phyloP scores from a whole-genome alignment of 2,329 filamentous ascomycete genomes.

The Chrysoporthe puriensis region DNA sequence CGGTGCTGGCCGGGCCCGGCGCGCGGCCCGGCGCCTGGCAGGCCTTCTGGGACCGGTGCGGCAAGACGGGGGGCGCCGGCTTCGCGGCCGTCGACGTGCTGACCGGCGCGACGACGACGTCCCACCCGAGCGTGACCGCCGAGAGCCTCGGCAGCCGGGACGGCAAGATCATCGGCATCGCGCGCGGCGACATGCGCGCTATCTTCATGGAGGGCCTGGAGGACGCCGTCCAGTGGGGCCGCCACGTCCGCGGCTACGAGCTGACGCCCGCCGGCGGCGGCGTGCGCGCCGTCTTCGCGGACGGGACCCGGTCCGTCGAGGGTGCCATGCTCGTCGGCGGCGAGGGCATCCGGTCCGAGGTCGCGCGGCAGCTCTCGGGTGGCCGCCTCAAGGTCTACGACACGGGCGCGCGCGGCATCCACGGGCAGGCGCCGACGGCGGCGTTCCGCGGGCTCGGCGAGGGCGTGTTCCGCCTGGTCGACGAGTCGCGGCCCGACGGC shows the following conservation, averaged over 20 bases:
- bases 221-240: constrained; percentile 56
- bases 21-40: constrained; percentile 44
- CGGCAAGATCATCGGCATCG: constrained; percentile 64
- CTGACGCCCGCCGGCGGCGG: constrained; percentile 46
- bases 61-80: constrained; percentile 62
- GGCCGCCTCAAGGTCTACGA: constrained; percentile 65
- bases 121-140: constrained; percentile 33
- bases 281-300: constrained; percentile 61
- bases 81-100: constrained; percentile 55
- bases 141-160: constrained; percentile 51
- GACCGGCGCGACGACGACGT: constrained; percentile 50
- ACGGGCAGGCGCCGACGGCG: constrained; percentile 65
- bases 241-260: constrained; percentile 62
- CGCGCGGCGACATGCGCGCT: constrained; percentile 64
- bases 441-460: constrained; percentile 66
- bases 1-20: constrained; percentile 48
- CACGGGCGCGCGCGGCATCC: constrained; percentile 65
- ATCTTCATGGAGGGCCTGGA: constrained; percentile 62
- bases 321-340: constrained; percentile 63
- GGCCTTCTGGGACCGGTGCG: constrained; percentile 62
- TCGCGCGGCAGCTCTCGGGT: constrained; percentile 62
- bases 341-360: constrained; percentile 64
- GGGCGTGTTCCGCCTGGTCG: constrained; percentile 62
- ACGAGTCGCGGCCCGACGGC: constrained; percentile 51
- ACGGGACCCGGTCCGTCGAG: constrained; percentile 61